phyloP scores from a whole-genome alignment of 2,329 filamentous ascomycete species.

The Chrysoporthe deuterocubensis region DNA sequence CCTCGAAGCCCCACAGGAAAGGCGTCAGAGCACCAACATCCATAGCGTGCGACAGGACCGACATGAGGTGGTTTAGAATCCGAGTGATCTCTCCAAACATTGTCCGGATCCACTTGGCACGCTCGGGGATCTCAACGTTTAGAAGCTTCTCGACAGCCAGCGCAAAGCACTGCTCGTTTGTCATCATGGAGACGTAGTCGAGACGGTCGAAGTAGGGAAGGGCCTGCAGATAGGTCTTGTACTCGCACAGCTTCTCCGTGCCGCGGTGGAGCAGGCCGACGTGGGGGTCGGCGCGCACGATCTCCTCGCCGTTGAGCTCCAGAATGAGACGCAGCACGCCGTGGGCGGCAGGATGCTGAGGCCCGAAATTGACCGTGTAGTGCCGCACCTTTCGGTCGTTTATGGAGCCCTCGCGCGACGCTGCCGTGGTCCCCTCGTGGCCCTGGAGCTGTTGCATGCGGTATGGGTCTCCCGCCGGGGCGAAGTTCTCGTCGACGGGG shows the following conservation, averaged over 20 bases:
- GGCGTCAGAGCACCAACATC: constrained; percentile 97
- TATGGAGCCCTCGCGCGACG: constrained; percentile 53
- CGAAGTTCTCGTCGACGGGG: constrained; percentile 68
- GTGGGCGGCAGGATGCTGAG: constrained; percentile 97
- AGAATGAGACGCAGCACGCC: constrained; percentile 97
- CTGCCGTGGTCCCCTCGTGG: constrained; percentile 48
- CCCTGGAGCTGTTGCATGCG: constrained; percentile 49
- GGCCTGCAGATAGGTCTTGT: constrained; percentile 98
- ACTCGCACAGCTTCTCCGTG: constrained; percentile 99
- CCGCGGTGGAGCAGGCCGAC: constrained; percentile 95
- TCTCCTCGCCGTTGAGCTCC: constrained; percentile 97
- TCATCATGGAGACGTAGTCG: constrained; percentile 99
- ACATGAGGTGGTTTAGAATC: constrained; percentile 97
- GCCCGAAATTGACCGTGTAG: constrained; percentile 99
- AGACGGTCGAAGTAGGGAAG: constrained; percentile 98
- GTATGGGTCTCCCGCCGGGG: constrained; percentile 49
- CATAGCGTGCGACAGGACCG: constrained; percentile 95
- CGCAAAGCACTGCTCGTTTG: constrained; percentile 97
- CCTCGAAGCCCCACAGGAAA: constrained; percentile 99
- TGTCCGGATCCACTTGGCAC: constrained; percentile 96
- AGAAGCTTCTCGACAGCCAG: constrained; percentile 97
- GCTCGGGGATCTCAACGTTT: constrained; percentile 92
- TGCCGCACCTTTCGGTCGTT: constrained; percentile 86
- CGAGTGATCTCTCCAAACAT: constrained; percentile 95
- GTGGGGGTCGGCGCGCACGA: constrained; percentile 93